These are phyloP conservation scores for Nyssa sinensis DNA, from an alignment of 148 eudicot species.

Conservation along the genomic window DNA sequence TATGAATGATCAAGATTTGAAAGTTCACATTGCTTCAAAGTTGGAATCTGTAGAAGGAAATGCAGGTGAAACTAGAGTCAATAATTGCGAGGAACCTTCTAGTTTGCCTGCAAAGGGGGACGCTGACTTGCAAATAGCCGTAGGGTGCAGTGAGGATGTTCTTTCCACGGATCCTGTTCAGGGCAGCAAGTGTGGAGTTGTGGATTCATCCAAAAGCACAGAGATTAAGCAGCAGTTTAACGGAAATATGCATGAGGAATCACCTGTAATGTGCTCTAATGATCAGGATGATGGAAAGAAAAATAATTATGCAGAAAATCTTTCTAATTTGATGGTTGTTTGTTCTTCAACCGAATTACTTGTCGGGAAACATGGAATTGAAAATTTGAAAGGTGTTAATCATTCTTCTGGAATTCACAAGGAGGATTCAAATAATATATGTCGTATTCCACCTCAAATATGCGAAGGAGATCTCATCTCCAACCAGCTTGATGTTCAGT, in stretches of 20 bases:
- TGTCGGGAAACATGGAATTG: constrained; percentile 5
- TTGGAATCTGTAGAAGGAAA: constrained; percentile 16
- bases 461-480: constrained; percentile 13
- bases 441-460: constrained; percentile 9
- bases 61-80: constrained; percentile 22
- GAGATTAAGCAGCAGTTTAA: constrained; percentile 30
- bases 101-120: constrained; percentile 17
- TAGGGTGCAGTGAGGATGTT: constrained; percentile 25
- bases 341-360: not conserved
- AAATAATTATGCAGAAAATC: not conserved
- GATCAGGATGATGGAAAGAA: constrained; percentile 1
- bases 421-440: constrained; percentile 17
- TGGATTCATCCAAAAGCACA: constrained; percentile 16
- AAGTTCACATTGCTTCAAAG: constrained; percentile 27
- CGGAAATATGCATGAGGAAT: constrained; percentile 21
- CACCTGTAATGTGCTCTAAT: constrained; percentile 17
- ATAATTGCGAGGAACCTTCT: constrained; percentile 18
- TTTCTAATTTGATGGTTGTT: not conserved
- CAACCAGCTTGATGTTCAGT: constrained; percentile 18
- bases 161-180: constrained; percentile 16
- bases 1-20: constrained; percentile 15
- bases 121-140: constrained; percentile 17
- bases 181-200: constrained; percentile 7
- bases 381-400: constrained; percentile 18
- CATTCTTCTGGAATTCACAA: constrained; percentile 10